phyloP scores from a whole-genome alignment of 225 moss, liverwort and hornwort genomes.

The Lunularia cruciata region DNA sequence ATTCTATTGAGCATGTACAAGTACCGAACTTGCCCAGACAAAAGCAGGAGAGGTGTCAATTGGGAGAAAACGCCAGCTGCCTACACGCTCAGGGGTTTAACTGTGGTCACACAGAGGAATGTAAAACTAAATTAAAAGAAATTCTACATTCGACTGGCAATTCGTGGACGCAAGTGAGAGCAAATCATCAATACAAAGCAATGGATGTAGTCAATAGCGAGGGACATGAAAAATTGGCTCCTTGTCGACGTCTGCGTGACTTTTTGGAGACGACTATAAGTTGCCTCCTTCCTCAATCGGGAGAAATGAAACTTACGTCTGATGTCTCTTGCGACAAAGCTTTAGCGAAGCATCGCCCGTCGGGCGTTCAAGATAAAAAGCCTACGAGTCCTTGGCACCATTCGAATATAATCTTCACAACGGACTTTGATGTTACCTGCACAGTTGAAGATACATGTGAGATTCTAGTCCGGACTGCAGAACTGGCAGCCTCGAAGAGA shows the following conservation, averaged over 20 bases:
- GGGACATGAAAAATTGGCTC: constrained; percentile 15
- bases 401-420: constrained; percentile 49
- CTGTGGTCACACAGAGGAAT: too few species aligned
- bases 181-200: too few species aligned
- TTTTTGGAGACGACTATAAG: constrained; percentile 22
- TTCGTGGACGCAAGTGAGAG: too few species aligned
- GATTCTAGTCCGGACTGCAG: constrained; percentile 39
- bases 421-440: constrained; percentile 51
- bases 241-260: constrained; percentile 33
- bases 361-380: not conserved
- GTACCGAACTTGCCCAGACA: too few species aligned
- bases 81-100: too few species aligned
- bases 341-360: not conserved
- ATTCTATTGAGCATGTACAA: too few species aligned
- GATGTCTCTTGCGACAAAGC: not conserved
- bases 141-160: too few species aligned
- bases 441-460: constrained; percentile 44
- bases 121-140: too few species aligned
- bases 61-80: too few species aligned
- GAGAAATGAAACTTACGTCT: not conserved
- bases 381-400: constrained; percentile 44
- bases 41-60: too few species aligned
- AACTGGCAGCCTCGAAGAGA: constrained; percentile 23
- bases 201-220: too few species aligned
- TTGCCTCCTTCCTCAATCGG: constrained; percentile 12